These are phyloP conservation scores for Alternaria tenuissima DNA, from an alignment of 2,329 filamentous ascomycete species.

Conservation along the genomic window DNA sequence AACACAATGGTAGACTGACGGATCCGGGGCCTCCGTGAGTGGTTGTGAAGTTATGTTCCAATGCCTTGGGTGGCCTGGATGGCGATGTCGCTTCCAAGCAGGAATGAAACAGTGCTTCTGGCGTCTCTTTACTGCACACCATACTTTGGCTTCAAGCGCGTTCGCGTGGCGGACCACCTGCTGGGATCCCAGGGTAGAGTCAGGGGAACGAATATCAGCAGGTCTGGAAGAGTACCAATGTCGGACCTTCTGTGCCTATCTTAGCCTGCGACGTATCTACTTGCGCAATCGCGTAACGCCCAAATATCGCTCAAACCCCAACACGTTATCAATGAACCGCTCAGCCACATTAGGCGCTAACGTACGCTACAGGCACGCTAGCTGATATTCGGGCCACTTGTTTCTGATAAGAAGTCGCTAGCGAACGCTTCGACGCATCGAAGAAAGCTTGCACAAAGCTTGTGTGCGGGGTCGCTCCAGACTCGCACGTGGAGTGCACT, in stretches of 20 bases:
- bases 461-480: not conserved
- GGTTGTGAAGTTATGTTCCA: not conserved
- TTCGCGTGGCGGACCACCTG: not conserved
- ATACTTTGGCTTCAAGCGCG: not conserved
- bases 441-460: conserved; percentile 1
- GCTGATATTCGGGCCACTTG: not conserved
- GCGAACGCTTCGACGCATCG: not conserved
- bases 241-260: not conserved
- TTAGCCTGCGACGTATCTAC: not conserved
- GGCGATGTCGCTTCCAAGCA: not conserved
- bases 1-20: not conserved
- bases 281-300: not conserved
- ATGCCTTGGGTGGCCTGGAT: not conserved
- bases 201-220: not conserved
- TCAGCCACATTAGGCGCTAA: not conserved
- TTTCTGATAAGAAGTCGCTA: conserved; percentile 3
- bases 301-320: conserved; percentile 2
- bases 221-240: not conserved
- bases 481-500: not conserved
- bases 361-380: not conserved
- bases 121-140: not conserved
- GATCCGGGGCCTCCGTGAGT: not conserved
- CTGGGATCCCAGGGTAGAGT: not conserved
- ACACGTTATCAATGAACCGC: conserved; percentile 2
- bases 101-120: not conserved